Conservation (phyloP, 1,284 basidiomycete genomes). For the Cryptococcus sp. region DNA sequence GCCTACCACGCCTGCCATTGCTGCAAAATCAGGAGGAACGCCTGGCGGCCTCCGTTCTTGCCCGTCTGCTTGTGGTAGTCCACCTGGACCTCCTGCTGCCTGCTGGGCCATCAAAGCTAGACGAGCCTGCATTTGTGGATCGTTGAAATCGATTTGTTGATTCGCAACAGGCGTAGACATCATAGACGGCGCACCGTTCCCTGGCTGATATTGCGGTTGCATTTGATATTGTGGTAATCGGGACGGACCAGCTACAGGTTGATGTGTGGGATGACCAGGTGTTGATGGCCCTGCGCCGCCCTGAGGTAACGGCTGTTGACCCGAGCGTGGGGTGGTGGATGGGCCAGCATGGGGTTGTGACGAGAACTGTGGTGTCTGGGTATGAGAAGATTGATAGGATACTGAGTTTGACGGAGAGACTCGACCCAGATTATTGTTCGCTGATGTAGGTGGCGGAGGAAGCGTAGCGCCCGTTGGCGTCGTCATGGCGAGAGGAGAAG, state of each 20-base stretch:
- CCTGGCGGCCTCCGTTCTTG: conserved; percentile 4
- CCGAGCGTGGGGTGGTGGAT: conserved; percentile 6
- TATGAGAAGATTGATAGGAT: neutral
- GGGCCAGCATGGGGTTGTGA: conserved; percentile 9
- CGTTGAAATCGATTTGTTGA: conserved; percentile 5
- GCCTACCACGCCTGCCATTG: conserved; percentile 14
- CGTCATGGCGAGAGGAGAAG: conserved; percentile 2
- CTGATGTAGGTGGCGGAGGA: conserved; percentile 4
- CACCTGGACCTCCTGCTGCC: conserved; percentile 8
- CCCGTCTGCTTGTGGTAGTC: conserved; percentile 6
- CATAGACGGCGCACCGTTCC: too few relatives aligned
- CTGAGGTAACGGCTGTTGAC: conserved; percentile 5
- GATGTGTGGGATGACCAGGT: conserved; percentile 3
- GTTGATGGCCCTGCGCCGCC: neutral
- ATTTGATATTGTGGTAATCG: conserved; percentile 13
- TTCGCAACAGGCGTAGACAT: neutral
- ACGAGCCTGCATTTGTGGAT: conserved; percentile 15
- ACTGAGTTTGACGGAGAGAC: conserved; percentile 7
- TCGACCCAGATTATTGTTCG: conserved; percentile 10
- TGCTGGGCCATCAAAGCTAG: conserved; percentile 17
- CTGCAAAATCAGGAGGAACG: conserved; percentile 14
- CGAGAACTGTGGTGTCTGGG: conserved; percentile 4
- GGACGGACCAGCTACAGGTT: conserved; percentile 21
- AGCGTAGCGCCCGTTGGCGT: conserved; percentile 10
- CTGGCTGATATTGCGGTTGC: conserved; percentile 9